Evolutionary conservation across 495 filamentous ascomycete genomes (phyloP).

Genomic region (Penicillium atrosanguineum): DNA sequence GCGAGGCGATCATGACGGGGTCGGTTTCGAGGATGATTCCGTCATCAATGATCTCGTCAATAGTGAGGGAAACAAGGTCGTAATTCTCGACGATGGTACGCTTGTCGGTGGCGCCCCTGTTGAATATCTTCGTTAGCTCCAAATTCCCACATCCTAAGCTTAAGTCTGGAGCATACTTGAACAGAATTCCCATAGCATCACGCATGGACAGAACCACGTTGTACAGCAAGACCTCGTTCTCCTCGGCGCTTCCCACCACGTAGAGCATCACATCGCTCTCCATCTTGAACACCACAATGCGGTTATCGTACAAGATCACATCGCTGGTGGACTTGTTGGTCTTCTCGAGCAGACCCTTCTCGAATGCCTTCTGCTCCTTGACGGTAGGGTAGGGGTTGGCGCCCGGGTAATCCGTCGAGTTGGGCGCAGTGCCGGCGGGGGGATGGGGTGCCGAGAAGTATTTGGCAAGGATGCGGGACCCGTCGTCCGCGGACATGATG

Average conservation of each 20-base stretch:
- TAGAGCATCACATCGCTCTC: slow-evolving; percentile 98
- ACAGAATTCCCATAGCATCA: slow-evolving; percentile 84
- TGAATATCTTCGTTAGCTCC: slow-evolving; percentile 3
- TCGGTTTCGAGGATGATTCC: slow-evolving; percentile 97
- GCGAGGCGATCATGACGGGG: slow-evolving; percentile 82
- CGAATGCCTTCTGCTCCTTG: slow-evolving; percentile 91
- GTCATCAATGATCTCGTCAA: slow-evolving; percentile 96
- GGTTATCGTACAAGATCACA: slow-evolving; percentile 94
- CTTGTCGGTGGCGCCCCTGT: slow-evolving; percentile 90
- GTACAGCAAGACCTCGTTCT: slow-evolving; percentile 96
- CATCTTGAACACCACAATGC: slow-evolving; percentile 94
- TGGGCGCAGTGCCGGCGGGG: slow-evolving; percentile 50
- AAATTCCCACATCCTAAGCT: neutral
- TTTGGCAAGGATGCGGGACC: slow-evolving; percentile 87
- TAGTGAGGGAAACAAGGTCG: slow-evolving; percentile 83
- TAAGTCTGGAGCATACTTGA: slow-evolving; percentile 66
- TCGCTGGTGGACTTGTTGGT: slow-evolving; percentile 93
- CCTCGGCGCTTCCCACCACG: slow-evolving; percentile 85
- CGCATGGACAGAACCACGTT: slow-evolving; percentile 85
- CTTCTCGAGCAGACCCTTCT: slow-evolving; percentile 94
- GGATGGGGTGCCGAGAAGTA: slow-evolving; percentile 91
- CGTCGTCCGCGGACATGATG: slow-evolving; percentile 83
- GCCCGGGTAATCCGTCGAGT: slow-evolving; percentile 56
- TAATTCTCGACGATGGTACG: slow-evolving; percentile 98
- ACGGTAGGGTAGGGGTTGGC: slow-evolving; percentile 82